Conservation (phyloP, 129 eudicot genomes). For the Pittosporum tobira region DNA sequence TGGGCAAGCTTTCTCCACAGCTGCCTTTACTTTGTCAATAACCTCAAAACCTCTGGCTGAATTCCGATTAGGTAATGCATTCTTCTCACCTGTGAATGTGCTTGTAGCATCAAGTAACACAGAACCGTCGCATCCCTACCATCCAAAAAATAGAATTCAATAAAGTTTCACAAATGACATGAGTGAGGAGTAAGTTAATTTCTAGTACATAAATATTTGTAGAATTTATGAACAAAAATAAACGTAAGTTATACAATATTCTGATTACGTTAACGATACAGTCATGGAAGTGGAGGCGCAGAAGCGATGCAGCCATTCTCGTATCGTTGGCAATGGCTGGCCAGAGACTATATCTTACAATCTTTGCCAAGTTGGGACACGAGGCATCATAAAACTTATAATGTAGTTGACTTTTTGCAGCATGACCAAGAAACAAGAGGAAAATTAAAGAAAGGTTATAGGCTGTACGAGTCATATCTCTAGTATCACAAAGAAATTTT, state of each 20-base stretch:
- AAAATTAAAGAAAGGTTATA: slow-evolving; percentile 18
- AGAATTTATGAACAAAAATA: not conserved
- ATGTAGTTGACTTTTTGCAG: slow-evolving; percentile 51
- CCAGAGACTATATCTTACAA: slow-evolving; percentile 49
- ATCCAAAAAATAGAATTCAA: slow-evolving; percentile 3
- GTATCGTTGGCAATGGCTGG: slow-evolving; percentile 72
- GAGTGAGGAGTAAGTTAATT: too few relatives aligned
- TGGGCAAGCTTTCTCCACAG: slow-evolving; percentile 75
- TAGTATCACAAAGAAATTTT: slow-evolving; percentile 4
- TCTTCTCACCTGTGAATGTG: slow-evolving; percentile 52
- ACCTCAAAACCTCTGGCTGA: slow-evolving; percentile 71
- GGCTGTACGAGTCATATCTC: slow-evolving; percentile 25
- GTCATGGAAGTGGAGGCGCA: slow-evolving; percentile 82
- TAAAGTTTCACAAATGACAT: too few relatives aligned
- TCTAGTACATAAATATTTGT: too few relatives aligned
- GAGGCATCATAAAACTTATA: slow-evolving; percentile 38
- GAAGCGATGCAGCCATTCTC: slow-evolving; percentile 77
- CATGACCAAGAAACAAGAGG: slow-evolving; percentile 34
- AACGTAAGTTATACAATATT: not conserved
- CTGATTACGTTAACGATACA: slow-evolving; percentile 60
- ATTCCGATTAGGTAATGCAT: slow-evolving; percentile 46
- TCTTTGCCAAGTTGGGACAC: slow-evolving; percentile 60
- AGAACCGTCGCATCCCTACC: slow-evolving; percentile 80
- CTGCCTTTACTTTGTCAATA: slow-evolving; percentile 53
- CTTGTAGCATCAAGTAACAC: slow-evolving; percentile 57